phyloP scores from a whole-genome alignment of 257 asterid genomes.

The Cordia subcordata region DNA sequence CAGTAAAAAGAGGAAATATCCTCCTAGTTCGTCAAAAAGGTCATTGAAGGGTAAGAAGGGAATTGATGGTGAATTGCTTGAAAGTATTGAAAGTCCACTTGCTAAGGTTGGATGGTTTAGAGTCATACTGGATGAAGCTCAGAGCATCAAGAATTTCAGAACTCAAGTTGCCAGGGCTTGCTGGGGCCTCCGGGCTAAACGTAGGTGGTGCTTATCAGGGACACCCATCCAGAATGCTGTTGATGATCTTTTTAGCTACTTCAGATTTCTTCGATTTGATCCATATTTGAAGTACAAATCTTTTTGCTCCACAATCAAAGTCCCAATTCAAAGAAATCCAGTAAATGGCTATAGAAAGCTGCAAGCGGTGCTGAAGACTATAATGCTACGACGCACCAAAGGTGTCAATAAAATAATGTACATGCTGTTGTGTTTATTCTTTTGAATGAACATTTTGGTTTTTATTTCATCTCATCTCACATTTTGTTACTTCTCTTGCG shows the following conservation, averaged over 20 bases:
- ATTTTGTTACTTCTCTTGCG: background rate
- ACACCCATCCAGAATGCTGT: conserved; percentile 96
- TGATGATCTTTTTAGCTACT: conserved; percentile 95
- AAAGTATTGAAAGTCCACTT: conserved; percentile 69
- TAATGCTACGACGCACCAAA: conserved; percentile 96
- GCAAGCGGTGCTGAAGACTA: conserved; percentile 89
- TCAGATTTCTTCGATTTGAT: conserved; percentile 91
- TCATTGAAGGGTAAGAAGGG: conserved; percentile 60
- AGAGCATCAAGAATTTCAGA: conserved; percentile 89
- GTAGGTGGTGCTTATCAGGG: conserved; percentile 98
- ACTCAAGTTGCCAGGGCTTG: conserved; percentile 98
- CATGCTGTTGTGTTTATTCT: background rate
- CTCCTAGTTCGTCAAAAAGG: conserved; percentile 42
- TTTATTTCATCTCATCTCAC: background rate
- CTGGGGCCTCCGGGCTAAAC: conserved; percentile 99
- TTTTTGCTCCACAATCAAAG: conserved; percentile 70
- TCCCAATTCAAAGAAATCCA: conserved; percentile 78
- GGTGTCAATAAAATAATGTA: conserved; percentile 32
- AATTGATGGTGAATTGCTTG: conserved; percentile 45
- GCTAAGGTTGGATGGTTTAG: conserved; percentile 98
- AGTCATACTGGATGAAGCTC: conserved; percentile 97
- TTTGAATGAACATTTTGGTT: background rate
- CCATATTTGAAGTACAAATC: conserved; percentile 73
- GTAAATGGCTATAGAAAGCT: conserved; percentile 73
- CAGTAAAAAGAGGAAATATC: conserved; percentile 58